phyloP scores from a whole-genome alignment of 371 early-diverging fungal species.

The Choanephora cucurbitarum region DNA sequence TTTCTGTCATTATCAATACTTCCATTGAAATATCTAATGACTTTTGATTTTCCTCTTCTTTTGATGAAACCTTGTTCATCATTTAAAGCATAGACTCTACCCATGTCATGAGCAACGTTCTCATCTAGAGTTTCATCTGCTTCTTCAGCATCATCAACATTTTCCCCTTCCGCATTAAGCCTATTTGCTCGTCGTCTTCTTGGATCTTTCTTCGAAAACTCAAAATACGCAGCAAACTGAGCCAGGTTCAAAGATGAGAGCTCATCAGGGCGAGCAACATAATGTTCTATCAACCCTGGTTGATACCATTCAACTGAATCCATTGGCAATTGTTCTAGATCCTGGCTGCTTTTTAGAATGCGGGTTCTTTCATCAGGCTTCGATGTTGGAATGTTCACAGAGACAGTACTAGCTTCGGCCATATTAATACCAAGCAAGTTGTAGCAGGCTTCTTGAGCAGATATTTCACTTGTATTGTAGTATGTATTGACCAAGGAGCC shows the following conservation, averaged over 20 bases:
- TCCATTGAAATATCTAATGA: neutral
- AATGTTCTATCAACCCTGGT: neutral
- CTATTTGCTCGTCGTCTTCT: neutral
- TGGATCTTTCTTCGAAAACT: neutral
- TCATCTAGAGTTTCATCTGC: too few relatives aligned
- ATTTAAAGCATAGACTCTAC: neutral
- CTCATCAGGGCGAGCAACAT: neutral
- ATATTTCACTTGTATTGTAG: neutral
- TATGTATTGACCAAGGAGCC: neutral
- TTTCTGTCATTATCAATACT: neutral
- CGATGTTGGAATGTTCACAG: neutral
- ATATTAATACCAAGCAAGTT: neutral
- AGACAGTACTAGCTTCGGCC: neutral
- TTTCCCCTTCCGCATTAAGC: too few relatives aligned
- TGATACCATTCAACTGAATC: neutral
- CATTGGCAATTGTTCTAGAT: neutral
- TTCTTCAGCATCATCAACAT: too few relatives aligned
- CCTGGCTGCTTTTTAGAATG: neutral
- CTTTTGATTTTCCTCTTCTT: neutral
- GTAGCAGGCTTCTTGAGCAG: constrained; percentile 1
- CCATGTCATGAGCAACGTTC: too few relatives aligned
- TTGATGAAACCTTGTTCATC: neutral
- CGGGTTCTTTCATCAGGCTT: neutral
- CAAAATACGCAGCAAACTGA: neutral
- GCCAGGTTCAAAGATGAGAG: neutral